A percentile compares a stretch with the other conserved stretches of the same genome.
These are phyloP conservation scores for Sphagnum fallax DNA, from an alignment of 228 moss, liverwort and hornwort species.

Conservation along the genomic window DNA sequence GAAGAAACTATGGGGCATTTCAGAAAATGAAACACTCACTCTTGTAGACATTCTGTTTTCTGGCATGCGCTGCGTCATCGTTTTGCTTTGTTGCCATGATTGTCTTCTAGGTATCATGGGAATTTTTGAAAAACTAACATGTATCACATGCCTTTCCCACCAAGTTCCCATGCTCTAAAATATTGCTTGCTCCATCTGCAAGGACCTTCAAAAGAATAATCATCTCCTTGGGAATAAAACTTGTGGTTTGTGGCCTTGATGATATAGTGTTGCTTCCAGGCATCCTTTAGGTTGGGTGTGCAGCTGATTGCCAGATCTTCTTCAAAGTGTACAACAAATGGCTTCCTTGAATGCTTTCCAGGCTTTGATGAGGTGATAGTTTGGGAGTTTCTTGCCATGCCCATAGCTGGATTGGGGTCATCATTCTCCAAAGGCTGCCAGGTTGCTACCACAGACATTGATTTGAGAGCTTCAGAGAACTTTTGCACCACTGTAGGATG, in stretches of 20 bases:
- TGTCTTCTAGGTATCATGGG: too few species aligned
- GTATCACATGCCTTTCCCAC: too few species aligned
- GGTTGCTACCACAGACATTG: slow-evolving; percentile 22
- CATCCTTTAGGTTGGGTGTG: slow-evolving; percentile 22
- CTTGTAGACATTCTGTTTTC: background rate
- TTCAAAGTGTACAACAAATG: slow-evolving; percentile 4
- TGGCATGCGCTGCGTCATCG: background rate
- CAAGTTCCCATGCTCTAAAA: too few species aligned
- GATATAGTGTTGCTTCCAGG: slow-evolving; percentile 5
- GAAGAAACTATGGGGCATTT: background rate
- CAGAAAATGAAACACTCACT: too few species aligned
- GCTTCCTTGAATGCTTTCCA: slow-evolving; percentile 2
- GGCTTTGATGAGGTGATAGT: slow-evolving; percentile 5
- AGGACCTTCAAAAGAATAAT: background rate
- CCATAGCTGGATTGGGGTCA: slow-evolving; percentile 33
- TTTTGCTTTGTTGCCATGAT: too few species aligned
- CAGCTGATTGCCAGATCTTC: slow-evolving; percentile 25
- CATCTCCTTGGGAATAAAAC: background rate
- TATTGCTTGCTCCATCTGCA: too few species aligned
- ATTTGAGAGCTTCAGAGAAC: slow-evolving; percentile 18
- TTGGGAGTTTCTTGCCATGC: slow-evolving; percentile 2
- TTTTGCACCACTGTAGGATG: slow-evolving; percentile 20
- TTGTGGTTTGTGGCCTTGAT: background rate
- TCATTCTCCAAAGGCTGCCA: slow-evolving; percentile 43
- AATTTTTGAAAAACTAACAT: too few species aligned